These are phyloP conservation scores for Ambrosiella beaveri DNA, from an alignment of 2,329 filamentous ascomycete genomes.

Conservation along the genomic window DNA sequence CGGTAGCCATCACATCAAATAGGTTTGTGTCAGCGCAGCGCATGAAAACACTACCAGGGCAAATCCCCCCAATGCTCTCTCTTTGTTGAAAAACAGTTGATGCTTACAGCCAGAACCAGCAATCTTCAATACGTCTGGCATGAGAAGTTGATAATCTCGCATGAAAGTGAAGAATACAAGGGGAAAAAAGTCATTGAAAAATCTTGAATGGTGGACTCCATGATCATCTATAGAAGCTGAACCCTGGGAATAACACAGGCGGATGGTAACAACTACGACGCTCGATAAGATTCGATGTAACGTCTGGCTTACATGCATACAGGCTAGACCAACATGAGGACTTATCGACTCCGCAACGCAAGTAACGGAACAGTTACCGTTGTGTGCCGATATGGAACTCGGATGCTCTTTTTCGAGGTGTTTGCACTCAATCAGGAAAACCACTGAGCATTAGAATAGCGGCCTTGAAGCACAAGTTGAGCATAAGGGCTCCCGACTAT, in stretches of 20 bases:
- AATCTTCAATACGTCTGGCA: too few relatives aligned
- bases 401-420: not conserved
- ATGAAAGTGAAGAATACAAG: too few relatives aligned
- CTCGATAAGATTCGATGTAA: not conserved
- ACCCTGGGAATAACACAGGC: not conserved
- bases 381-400: not conserved
- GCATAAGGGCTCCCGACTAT: too few relatives aligned
- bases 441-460: not conserved
- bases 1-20: too few relatives aligned
- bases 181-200: not conserved
- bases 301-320: not conserved
- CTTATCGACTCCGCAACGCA: not conserved
- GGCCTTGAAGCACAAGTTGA: too few relatives aligned
- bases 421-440: not conserved
- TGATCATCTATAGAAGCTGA: not conserved
- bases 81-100: too few relatives aligned
- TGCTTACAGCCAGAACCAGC: too few relatives aligned
- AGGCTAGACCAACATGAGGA: not conserved
- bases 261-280: not conserved
- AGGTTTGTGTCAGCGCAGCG: too few relatives aligned
- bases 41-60: too few relatives aligned
- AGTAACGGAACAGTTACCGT: not conserved
- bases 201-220: not conserved
- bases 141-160: not conserved
- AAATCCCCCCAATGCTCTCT: too few relatives aligned